Evolutionary conservation across 148 eudicot genomes (phyloP).

Genomic region (Chenopodium suecicum): DNA sequence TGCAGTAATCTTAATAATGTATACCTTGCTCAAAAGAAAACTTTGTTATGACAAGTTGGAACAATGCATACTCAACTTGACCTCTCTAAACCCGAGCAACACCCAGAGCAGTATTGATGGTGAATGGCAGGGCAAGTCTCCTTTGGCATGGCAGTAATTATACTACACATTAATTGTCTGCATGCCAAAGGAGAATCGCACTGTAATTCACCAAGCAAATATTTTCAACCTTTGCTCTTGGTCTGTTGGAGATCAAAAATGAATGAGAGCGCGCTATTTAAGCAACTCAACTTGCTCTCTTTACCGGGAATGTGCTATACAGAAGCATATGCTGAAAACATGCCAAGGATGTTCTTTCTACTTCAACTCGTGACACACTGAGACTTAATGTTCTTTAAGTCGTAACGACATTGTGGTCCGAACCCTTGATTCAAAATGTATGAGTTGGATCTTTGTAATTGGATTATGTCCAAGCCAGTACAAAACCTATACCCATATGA

Average conservation of each 20-base stretch:
- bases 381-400: background rate
- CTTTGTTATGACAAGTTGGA: too few relatives aligned
- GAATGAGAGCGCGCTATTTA: background rate
- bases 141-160: slow-evolving; percentile 28
- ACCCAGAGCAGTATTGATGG: background rate
- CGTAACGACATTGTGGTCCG: background rate
- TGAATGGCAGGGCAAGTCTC: slow-evolving; percentile 41
- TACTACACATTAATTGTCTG: background rate
- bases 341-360: background rate
- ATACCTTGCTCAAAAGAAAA: background rate
- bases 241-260: background rate
- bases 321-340: background rate
- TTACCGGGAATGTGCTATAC: slow-evolving; percentile 6
- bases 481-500: too few relatives aligned
- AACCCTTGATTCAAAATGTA: too few relatives aligned
- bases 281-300: background rate
- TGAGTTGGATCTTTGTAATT: too few relatives aligned
- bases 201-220: slow-evolving; percentile 28
- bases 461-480: too few relatives aligned
- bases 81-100: too few relatives aligned
- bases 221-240: background rate
- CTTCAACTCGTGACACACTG: background rate
- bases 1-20: too few relatives aligned
- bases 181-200: slow-evolving; percentile 35
- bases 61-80: too few relatives aligned